A percentile compares a stretch with the other conserved stretches of the same genome.
phyloP scores from a whole-genome alignment of 2,329 filamentous ascomycete species.

The Monilinia polystroma region DNA sequence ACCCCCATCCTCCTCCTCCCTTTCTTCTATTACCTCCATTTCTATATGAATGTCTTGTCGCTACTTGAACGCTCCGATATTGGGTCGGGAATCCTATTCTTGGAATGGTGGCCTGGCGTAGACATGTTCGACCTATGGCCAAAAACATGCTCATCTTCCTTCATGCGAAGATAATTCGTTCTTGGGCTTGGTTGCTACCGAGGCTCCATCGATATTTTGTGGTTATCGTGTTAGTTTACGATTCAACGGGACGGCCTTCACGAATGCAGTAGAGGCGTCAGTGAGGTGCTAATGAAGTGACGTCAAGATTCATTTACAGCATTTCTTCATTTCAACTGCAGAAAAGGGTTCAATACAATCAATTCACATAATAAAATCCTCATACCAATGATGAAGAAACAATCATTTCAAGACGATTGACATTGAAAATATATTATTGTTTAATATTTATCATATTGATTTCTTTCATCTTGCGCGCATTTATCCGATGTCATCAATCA shows the following conservation, averaged over 20 bases:
- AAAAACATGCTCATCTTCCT: constrained; percentile 48
- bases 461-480: not conserved
- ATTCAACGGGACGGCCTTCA: not conserved
- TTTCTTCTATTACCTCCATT: constrained; percentile 14
- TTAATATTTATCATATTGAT: not conserved
- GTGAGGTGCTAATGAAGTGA: constrained; percentile 15
- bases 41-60: constrained; percentile 26
- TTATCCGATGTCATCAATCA: constrained; percentile 14
- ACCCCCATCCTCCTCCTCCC: not conserved
- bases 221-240: not conserved
- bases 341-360: not conserved
- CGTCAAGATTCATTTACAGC: constrained; percentile 13
- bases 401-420: not conserved
- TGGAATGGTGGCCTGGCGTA: constrained; percentile 40
- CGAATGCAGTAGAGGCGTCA: constrained; percentile 2
- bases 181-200: constrained; percentile 27
- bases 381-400: not conserved
- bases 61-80: constrained; percentile 27
- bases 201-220: constrained; percentile 32
- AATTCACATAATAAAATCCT: not conserved
- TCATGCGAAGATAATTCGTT: constrained; percentile 10
- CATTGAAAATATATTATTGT: constrained; percentile 10
- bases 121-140: constrained; percentile 47
- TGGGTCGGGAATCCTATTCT: constrained; percentile 38
- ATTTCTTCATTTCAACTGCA: not conserved